Conservation (phyloP, 768 basidiomycete genomes). For the Lactarius pseudohatsudake region DNA sequence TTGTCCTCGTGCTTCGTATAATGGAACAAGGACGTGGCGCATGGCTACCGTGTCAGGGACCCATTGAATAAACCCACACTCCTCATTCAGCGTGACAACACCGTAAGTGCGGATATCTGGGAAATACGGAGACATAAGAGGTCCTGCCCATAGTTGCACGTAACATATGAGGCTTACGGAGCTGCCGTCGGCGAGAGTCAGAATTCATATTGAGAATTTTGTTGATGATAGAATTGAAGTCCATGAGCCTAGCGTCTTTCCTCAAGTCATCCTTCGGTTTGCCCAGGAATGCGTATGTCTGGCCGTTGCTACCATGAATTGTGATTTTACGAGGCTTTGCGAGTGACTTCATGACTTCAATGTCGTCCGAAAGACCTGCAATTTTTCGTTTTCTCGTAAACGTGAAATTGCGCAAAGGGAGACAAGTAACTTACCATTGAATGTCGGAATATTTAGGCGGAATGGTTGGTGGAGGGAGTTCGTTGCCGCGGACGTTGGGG, state of each 20-base stretch:
- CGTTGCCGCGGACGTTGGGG: conserved; percentile 57
- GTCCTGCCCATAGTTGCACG: neutral
- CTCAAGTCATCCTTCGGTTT: conserved; percentile 97
- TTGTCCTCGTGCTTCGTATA: conserved; percentile 57
- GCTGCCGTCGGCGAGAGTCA: conserved; percentile 84
- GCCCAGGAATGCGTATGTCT: conserved; percentile 85
- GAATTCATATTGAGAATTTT: conserved; percentile 92
- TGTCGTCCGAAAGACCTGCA: conserved; percentile 75
- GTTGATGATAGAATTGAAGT: conserved; percentile 97
- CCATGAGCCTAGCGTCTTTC: conserved; percentile 97
- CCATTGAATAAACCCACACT: conserved; percentile 98
- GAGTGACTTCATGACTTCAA: conserved; percentile 89
- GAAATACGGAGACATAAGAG: conserved; percentile 10
- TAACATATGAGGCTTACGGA: conserved; percentile 57
- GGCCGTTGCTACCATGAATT: conserved; percentile 79
- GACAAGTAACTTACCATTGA: conserved; percentile 52
- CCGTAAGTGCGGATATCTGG: conserved; percentile 94
- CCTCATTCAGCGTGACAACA: conserved; percentile 97
- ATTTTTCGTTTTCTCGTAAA: neutral
- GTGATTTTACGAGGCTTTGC: conserved; percentile 90
- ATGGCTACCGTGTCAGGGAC: conserved; percentile 89
- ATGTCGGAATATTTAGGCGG: conserved; percentile 70
- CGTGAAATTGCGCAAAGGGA: neutral
- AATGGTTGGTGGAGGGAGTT: conserved; percentile 78
- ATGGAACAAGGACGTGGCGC: conserved; percentile 67